Percentiles rank a stretch among this genome's conserved stretches.
Evolutionary conservation across 75 land plant genomes (phyloP).

Genomic region (Cupressus sempervirens): DNA sequence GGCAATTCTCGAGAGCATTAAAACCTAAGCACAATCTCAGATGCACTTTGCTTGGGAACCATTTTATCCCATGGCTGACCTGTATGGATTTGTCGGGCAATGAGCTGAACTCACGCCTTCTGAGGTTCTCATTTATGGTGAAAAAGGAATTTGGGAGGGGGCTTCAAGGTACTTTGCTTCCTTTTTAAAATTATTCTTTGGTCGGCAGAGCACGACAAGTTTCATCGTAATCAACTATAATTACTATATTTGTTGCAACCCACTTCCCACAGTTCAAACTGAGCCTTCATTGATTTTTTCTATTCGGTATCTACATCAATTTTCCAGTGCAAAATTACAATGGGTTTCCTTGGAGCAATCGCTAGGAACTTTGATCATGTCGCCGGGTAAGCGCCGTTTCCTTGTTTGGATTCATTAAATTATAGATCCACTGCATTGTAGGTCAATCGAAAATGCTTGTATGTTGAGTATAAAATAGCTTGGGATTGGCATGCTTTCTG

Average conservation of each 20-base stretch:
- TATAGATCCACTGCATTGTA: too few species aligned
- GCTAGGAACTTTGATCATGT: slow-evolving; percentile 39
- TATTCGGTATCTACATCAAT: background rate
- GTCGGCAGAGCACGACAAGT: background rate
- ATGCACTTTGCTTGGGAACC: background rate
- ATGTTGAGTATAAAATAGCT: background rate
- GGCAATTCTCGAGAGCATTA: background rate
- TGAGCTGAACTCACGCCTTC: background rate
- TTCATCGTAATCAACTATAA: background rate
- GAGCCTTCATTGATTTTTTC: background rate
- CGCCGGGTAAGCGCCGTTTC: slow-evolving; percentile 33
- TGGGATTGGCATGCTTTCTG: background rate
- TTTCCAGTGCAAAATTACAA: background rate
- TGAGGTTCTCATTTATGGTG: background rate
- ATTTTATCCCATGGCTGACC: background rate
- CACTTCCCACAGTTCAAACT: background rate
- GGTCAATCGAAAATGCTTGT: background rate
- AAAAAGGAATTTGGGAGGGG: too few species aligned
- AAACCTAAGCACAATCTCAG: background rate
- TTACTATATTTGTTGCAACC: background rate
- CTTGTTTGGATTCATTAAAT: too few species aligned
- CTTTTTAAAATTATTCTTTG: background rate
- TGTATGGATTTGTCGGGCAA: background rate
- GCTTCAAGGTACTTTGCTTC: background rate
- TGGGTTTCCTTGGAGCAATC: slow-evolving; percentile 50